Evolutionary conservation across 2,329 filamentous ascomycete genomes (phyloP).

Genomic region (Zymoseptoria crescenta): DNA sequence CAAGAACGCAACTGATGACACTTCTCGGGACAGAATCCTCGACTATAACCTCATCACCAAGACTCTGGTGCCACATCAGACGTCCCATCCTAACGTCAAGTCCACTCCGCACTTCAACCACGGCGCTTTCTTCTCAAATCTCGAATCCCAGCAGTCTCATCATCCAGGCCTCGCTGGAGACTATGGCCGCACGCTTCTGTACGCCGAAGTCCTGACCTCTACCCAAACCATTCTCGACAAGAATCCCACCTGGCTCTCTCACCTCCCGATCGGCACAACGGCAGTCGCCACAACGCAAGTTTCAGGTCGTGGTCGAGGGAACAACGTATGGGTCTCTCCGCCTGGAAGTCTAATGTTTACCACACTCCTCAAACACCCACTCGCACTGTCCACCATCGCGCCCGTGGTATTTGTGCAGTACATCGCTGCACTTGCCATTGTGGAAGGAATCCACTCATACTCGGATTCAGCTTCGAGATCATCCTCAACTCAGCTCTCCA

Average conservation of each 20-base stretch:
- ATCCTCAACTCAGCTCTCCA: slow-evolving; percentile 5
- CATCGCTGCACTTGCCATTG: slow-evolving; percentile 77
- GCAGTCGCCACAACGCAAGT: slow-evolving; percentile 80
- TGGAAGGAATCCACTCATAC: slow-evolving; percentile 75
- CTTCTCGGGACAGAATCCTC: slow-evolving; percentile 49
- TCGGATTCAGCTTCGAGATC: slow-evolving; percentile 48
- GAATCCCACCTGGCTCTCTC: slow-evolving; percentile 71
- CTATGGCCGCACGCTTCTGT: slow-evolving; percentile 74
- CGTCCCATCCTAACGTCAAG: slow-evolving; percentile 57
- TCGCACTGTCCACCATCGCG: slow-evolving; percentile 60
- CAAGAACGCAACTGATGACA: slow-evolving; percentile 24
- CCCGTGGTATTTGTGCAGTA: slow-evolving; percentile 95
- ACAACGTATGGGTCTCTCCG: slow-evolving; percentile 91
- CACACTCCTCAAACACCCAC: slow-evolving; percentile 74
- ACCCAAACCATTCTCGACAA: slow-evolving; percentile 92
- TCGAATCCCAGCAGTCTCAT: slow-evolving; percentile 55
- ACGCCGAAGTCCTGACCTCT: slow-evolving; percentile 86
- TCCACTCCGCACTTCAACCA: slow-evolving; percentile 85
- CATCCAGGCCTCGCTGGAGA: slow-evolving; percentile 45
- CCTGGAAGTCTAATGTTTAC: slow-evolving; percentile 82
- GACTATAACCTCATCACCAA: slow-evolving; percentile 67
- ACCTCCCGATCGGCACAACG: slow-evolving; percentile 78
- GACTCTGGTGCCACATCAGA: slow-evolving; percentile 64
- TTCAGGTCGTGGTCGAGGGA: slow-evolving; percentile 78
- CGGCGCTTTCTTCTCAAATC: slow-evolving; percentile 63